Conservation (phyloP, 2,329 filamentous ascomycete genomes). For the Taxawa tesnikishii region DNA sequence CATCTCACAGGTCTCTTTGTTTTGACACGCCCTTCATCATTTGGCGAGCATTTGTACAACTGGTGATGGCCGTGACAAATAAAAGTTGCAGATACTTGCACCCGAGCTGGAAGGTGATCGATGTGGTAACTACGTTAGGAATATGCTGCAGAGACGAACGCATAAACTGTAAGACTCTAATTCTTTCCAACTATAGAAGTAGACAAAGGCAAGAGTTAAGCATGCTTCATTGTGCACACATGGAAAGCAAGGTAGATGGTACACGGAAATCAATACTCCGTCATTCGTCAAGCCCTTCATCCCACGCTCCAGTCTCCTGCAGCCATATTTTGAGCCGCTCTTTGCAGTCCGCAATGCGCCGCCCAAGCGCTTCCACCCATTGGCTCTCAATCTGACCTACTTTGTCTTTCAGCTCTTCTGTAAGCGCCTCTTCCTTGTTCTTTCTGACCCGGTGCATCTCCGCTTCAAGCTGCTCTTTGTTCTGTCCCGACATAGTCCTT, state of each 20-base stretch:
- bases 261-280: background rate
- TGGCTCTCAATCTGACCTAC: constrained; percentile 82
- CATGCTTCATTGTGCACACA: no score
- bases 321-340: constrained; percentile 62
- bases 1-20: background rate
- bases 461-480: constrained; percentile 25
- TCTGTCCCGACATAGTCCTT: constrained; percentile 29
- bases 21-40: background rate
- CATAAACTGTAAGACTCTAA: no score
- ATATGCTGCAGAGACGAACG: no score
- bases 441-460: constrained; percentile 46
- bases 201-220: no score
- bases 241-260: no score
- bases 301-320: constrained; percentile 73
- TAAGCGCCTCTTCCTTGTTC: constrained; percentile 60
- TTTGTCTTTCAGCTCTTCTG: constrained; percentile 84
- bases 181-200: no score
- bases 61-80: no score
- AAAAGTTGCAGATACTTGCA: no score
- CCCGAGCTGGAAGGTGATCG: no score
- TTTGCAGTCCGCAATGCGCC: constrained; percentile 60
- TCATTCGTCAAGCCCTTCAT: constrained; percentile 45
- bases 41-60: no score
- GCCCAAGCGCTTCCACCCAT: constrained; percentile 79
- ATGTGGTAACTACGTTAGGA: no score